phyloP scores from a whole-genome alignment of 352 stramenopile species.

The Pythium utonaiense region DNA sequence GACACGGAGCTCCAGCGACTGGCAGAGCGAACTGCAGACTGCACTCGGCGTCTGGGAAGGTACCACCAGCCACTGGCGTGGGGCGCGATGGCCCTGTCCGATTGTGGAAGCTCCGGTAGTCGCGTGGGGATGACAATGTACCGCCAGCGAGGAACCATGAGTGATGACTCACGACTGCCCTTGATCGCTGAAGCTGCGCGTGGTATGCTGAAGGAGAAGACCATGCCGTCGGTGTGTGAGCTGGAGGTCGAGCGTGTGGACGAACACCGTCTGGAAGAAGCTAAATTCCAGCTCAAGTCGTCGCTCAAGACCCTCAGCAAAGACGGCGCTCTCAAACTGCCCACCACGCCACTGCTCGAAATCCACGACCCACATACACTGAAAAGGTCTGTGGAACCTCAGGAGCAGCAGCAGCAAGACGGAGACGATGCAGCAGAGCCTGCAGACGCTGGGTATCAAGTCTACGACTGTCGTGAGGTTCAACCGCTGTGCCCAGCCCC shows the following conservation, averaged over 20 bases:
- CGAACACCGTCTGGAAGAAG: slow-evolving; percentile 30
- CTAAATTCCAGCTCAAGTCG: slow-evolving; percentile 36
- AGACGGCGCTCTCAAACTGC: slow-evolving; percentile 10
- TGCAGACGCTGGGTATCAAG: background rate
- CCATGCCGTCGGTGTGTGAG: slow-evolving; percentile 49
- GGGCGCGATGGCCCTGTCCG: slow-evolving; percentile 44
- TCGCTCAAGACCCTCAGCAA: slow-evolving; percentile 18
- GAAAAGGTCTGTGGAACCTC: background rate
- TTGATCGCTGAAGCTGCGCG: slow-evolving; percentile 50
- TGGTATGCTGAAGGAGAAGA: slow-evolving; percentile 57
- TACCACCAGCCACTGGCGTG: slow-evolving; percentile 62
- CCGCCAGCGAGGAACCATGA: slow-evolving; percentile 51
- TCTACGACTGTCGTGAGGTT: slow-evolving; percentile 33
- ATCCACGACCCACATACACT: slow-evolving; percentile 18
- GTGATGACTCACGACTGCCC: slow-evolving; percentile 54
- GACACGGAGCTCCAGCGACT: slow-evolving; percentile 56
- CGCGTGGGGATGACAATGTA: slow-evolving; percentile 47
- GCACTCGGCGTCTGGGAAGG: slow-evolving; percentile 37
- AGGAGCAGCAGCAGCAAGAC: background rate
- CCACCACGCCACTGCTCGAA: slow-evolving; percentile 9
- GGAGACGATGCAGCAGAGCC: background rate
- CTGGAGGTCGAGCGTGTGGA: slow-evolving; percentile 53
- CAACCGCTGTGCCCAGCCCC: slow-evolving; percentile 58
- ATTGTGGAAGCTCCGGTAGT: slow-evolving; percentile 28
- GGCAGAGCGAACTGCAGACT: slow-evolving; percentile 45